These are phyloP conservation scores for Fusarium guadeloupense DNA, from an alignment of 2,329 filamentous ascomycete genomes.

Conservation along the genomic window DNA sequence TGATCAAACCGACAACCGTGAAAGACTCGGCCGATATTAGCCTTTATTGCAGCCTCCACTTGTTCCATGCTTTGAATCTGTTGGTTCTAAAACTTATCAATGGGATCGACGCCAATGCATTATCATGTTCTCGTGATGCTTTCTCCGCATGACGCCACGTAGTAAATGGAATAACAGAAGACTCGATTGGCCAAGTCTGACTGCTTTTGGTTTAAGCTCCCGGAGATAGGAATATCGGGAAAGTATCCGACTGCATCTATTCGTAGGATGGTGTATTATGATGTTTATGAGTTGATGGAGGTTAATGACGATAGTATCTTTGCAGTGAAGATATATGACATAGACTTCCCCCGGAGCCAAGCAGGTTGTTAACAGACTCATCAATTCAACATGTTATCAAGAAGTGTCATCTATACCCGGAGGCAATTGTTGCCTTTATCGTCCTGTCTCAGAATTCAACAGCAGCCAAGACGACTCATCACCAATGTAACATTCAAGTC, in stretches of 20 bases:
- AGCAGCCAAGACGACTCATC: neutral
- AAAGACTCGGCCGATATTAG: constrained; percentile 1
- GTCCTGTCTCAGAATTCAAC: neutral
- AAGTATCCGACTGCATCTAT: neutral
- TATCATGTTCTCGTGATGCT: constrained; percentile 23
- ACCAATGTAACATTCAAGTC: constrained; percentile 20
- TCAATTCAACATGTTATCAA: constrained; percentile 14
- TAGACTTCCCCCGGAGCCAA: neutral
- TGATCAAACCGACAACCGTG: constrained; percentile 1
- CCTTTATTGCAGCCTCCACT: constrained; percentile 1
- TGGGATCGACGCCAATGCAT: constrained; percentile 20
- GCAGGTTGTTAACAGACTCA: neutral
- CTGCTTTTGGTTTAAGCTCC: neutral
- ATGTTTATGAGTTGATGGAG: neutral
- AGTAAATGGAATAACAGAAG: neutral
- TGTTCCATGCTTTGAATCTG: neutral
- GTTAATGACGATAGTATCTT: neutral
- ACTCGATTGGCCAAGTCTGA: neutral
- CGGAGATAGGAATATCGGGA: constrained; percentile 18
- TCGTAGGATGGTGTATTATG: neutral
- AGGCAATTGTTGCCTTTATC: neutral
- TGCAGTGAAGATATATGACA: neutral
- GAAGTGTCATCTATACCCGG: neutral
- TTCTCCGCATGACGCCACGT: constrained; percentile 18
- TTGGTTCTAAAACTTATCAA: constrained; percentile 7